Conservation (phyloP, 306 rosid species). For the Carpinus viminea region DNA sequence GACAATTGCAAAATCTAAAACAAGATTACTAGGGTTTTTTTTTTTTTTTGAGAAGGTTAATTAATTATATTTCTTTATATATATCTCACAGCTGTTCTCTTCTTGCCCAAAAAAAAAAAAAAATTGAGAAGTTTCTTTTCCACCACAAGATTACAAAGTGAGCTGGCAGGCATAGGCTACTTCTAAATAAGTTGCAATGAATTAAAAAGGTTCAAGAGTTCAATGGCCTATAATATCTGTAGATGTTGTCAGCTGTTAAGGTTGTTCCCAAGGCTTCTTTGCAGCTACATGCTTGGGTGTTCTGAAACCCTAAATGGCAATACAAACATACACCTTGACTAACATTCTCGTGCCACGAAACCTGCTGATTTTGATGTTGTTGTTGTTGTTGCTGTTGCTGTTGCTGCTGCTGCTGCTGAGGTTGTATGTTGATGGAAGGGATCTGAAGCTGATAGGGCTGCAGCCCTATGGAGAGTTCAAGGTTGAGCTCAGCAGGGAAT, state of each 20-base stretch:
- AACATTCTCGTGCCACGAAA: constrained; percentile 31
- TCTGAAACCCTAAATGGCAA: constrained; percentile 50
- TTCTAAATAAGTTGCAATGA: background rate
- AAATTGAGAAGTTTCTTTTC: background rate
- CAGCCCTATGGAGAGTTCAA: constrained; percentile 64
- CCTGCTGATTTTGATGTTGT: constrained; percentile 9
- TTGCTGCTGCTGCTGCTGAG: background rate
- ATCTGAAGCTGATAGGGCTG: constrained; percentile 26
- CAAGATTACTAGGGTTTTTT: too few relatives aligned
- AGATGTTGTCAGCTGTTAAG: constrained; percentile 22
- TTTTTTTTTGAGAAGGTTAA: too few relatives aligned
- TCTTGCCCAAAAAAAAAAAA: background rate
- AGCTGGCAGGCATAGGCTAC: background rate
- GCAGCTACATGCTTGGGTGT: constrained; percentile 45
- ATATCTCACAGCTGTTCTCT: background rate
- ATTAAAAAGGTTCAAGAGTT: constrained; percentile 23
- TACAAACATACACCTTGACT: constrained; percentile 43
- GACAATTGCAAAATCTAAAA: too few relatives aligned
- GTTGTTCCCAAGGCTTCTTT: constrained; percentile 23
- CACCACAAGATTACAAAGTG: constrained; percentile 7
- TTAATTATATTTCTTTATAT: too few relatives aligned
- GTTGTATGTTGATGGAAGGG: constrained; percentile 2
- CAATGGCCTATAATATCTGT: constrained; percentile 44
- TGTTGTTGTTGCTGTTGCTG: constrained; percentile 2
- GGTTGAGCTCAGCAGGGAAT: constrained; percentile 38